Base-by-base conservation (phyloP, 2,329 filamentous ascomycete species). In the Esteya vermicola region DNA sequence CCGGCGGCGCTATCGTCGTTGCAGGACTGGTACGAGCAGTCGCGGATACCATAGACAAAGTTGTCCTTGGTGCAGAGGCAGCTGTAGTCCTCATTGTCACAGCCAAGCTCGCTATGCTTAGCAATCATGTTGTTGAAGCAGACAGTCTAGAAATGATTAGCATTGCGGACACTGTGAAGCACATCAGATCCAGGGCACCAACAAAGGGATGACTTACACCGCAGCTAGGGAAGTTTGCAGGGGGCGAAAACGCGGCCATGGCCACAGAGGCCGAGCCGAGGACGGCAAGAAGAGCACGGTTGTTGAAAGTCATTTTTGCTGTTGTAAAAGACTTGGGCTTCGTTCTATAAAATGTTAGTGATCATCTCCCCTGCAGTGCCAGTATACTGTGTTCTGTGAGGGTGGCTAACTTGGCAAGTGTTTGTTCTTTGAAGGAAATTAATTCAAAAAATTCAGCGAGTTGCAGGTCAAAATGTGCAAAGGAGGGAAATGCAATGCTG, bases 91-190 rank as follows among this genome's bases (percentile, higher is more conserved):
- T 51, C 52, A 40, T 50, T 44, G 4, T 31, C 6, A 57, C 72
- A 76, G 44, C 62, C 61, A 27, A 75, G 62, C 39, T 61, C 52
- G 26, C 47, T 25, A 35, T 60, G 60, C 57, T 67, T 60, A 42
- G 40, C 50, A n/a, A 65, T 47, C 68, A 76, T 72, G 59, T 68
- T 68, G 51, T 51, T 54, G 46, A 64, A 58, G 48, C 71, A 75
- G 31, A 50, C 57, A 51, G 55, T 57, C 70, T 75, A 9, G 16
- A 23, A 21, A 12, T 13, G 3, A 7, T 33, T 9, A 25, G 25
- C n/a, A 14, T 16, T n/a, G 6, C 12, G 20, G 21, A 22, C 9
- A 41, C 20, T 33, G 23, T 38, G 1, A 10, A 9, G 16, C 8
- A 9, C 4, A 9, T 16, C 2, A 27, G 25, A n/a, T 12, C 8